Percentiles rank a stretch among this genome's conserved stretches.
phyloP scores from a whole-genome alignment of 192 early-diverging fungal genomes.

The Rhizophagus sp. region DNA sequence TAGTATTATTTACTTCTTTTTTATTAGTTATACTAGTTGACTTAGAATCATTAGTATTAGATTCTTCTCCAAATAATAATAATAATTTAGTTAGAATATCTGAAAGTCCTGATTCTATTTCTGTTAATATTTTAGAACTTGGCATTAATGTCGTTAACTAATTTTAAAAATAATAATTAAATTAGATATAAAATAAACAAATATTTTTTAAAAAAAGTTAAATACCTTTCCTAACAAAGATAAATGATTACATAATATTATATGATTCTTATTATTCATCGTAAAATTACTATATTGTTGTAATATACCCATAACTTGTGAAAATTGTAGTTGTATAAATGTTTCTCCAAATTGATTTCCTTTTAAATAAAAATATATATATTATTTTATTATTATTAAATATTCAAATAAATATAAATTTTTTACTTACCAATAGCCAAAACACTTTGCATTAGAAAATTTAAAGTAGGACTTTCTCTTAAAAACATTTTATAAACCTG shows the following conservation, averaged over 20 bases:
- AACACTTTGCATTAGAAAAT: conserved; percentile 41
- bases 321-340: conserved; percentile 55
- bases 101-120: conserved; percentile 48
- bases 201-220: not conserved
- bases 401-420: conserved; percentile 8
- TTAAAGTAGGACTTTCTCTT: conserved; percentile 43
- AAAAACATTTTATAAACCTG: conserved; percentile 54
- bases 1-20: conserved; percentile 12
- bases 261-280: conserved; percentile 12
- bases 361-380: conserved; percentile 1
- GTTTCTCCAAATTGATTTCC: conserved; percentile 57
- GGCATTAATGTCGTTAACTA: conserved; percentile 38
- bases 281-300: conserved; percentile 30
- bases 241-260: conserved; percentile 36
- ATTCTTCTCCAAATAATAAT: conserved; percentile 30
- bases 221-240: conserved; percentile 34
- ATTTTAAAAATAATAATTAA: not conserved
- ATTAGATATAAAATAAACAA: not conserved
- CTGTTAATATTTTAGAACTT: conserved; percentile 33
- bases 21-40: conserved; percentile 33
- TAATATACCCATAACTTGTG: conserved; percentile 51
- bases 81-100: conserved; percentile 39
- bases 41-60: not conserved
- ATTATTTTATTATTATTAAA: not conserved
- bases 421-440: conserved; percentile 41